Evolutionary conservation across 2,329 filamentous ascomycete species (phyloP).

Genomic region (Apiospora hydei): DNA sequence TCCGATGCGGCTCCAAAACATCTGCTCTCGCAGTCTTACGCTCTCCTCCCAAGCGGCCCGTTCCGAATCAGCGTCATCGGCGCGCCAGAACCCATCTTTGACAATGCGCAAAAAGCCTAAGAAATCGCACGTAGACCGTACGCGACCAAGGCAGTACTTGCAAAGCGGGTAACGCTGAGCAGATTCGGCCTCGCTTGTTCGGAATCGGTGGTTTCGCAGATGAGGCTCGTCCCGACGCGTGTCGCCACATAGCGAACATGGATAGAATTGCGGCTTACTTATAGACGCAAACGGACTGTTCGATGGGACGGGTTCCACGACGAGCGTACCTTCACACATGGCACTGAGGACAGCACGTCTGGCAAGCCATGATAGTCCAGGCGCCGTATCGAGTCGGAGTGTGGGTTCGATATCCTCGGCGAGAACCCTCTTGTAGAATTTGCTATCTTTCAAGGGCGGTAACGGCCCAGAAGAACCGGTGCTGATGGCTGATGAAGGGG

Average conservation of each 20-base stretch:
- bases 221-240: slow-evolving; percentile 73
- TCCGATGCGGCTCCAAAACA: slow-evolving; percentile 96
- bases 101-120: slow-evolving; percentile 90
- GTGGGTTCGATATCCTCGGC: slow-evolving; percentile 95
- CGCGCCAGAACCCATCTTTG: slow-evolving; percentile 90
- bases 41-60: slow-evolving; percentile 95
- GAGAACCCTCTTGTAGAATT: slow-evolving; percentile 90
- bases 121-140: slow-evolving; percentile 91
- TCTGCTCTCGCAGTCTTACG: slow-evolving; percentile 85
- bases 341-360: slow-evolving; percentile 83
- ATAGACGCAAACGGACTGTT: slow-evolving; percentile 57
- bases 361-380: slow-evolving; percentile 91
- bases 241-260: slow-evolving; percentile 92
- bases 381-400: slow-evolving; percentile 85
- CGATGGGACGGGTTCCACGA: slow-evolving; percentile 86
- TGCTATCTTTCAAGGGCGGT: slow-evolving; percentile 82
- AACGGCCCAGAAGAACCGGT: slow-evolving; percentile 50
- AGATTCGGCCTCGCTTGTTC: slow-evolving; percentile 84
- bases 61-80: slow-evolving; percentile 83
- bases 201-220: slow-evolving; percentile 84
- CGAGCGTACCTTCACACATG: slow-evolving; percentile 83
- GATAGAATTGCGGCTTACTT: slow-evolving; percentile 63
- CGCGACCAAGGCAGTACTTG: slow-evolving; percentile 81
- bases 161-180: slow-evolving; percentile 92
- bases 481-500: slow-evolving; percentile 60